Evolutionary conservation across 805 yeast species (phyloP), one percentile per base, ranked within the genome.

Genomic region (Wickerhamomyces tratensis): DNA sequence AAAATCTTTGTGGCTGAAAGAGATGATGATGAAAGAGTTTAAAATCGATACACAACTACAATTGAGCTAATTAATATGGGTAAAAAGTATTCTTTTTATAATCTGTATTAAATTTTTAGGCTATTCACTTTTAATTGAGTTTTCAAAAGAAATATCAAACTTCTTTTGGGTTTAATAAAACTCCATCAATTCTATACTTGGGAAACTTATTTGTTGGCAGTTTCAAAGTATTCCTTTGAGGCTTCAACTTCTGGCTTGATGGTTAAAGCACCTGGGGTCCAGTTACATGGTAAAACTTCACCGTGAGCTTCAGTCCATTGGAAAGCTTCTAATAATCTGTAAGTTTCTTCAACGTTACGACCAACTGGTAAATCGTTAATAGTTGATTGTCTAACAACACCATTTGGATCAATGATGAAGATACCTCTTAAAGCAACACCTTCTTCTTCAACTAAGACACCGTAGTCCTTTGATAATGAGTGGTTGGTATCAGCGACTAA

Each of bases 241-340:
- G 74, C 81, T 40, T 67, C 76, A 54, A 85, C 86, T 56, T 76
- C 83, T 63, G 89, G 87, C 68, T 82, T 82, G 72, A 88, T 87
- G 68, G 95, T 85, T 64, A 86, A 95, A 49, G 86, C 67, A 73
- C 98, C 98, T 68, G 86, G 82, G 45, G 82, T 78, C 98, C 98
- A 91, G 94, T 91, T 93, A 66, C 98, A 97, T 61, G 98, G 98
- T 76, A 97, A 89, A 55, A 91, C 98, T 75, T 94, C 96, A 74
- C 98, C 98, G 81, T 93, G 76, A 76, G 86, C 85, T 70, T 89
- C 98, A 60, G 96, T 86, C 89, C 95, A 93, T 76, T 91, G 96
- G 96, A 93, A 93, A 57, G 97, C 99, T 67, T 93, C 98, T 51
- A 93, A 78, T 64, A 93, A 79, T 82, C 99, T 89, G 64, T 87